phyloP scores from a whole-genome alignment of 441 rosid species.

The Bocquillonia castaneifolia region DNA sequence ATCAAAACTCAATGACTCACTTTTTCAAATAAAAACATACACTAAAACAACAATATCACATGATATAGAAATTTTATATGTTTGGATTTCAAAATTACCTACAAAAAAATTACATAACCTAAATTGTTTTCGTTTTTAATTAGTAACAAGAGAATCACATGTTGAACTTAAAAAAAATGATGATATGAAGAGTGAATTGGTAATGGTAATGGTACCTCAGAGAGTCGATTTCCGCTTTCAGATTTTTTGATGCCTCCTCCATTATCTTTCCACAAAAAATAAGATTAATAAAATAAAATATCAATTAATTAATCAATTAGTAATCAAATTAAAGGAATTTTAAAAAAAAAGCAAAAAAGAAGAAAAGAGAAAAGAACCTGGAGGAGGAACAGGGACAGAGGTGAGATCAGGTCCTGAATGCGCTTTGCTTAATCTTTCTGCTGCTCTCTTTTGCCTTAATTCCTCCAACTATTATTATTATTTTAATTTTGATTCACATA shows the following conservation, averaged over 20 bases:
- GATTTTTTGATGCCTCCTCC: slow-evolving; percentile 58
- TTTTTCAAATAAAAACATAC: not conserved
- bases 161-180: not conserved
- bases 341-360: not conserved
- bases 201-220: slow-evolving; percentile 60
- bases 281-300: not conserved
- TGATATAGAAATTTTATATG: too few relatives aligned
- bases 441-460: slow-evolving; percentile 91
- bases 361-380: slow-evolving; percentile 26
- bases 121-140: too few relatives aligned
- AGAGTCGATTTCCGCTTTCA: slow-evolving; percentile 70
- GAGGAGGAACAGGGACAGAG: slow-evolving; percentile 34
- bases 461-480: slow-evolving; percentile 56
- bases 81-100: too few relatives aligned
- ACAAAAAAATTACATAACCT: too few relatives aligned
- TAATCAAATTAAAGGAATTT: not conserved
- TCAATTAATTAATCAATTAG: not conserved
- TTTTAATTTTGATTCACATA: too few relatives aligned
- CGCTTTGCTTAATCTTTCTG: slow-evolving; percentile 74
- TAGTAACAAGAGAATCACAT: too few relatives aligned
- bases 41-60: not conserved
- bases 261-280: slow-evolving; percentile 32
- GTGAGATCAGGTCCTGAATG: slow-evolving; percentile 82
- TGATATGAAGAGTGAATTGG: not conserved
- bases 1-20: not conserved